A percentile compares a stretch with the other conserved stretches of the same genome.
Evolutionary conservation across 2,329 filamentous ascomycete species (phyloP).

Genomic region (Graphilbum ipis-grandicollis): DNA sequence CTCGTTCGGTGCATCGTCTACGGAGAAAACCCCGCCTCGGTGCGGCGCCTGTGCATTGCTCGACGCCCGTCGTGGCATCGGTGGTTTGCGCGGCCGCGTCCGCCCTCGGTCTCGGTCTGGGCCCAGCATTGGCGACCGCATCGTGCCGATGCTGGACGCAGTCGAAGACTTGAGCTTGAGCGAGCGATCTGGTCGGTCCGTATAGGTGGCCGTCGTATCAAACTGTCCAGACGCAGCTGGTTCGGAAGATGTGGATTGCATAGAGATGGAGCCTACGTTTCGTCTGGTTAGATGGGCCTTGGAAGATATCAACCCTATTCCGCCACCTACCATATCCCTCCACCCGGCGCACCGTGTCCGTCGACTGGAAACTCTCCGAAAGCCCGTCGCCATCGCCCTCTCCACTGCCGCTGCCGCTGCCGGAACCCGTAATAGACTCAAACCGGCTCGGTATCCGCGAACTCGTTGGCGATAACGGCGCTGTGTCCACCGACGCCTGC

Average conservation of each 20-base stretch:
- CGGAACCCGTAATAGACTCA: background rate
- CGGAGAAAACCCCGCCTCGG: constrained; percentile 74
- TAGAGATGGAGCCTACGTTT: constrained; percentile 7
- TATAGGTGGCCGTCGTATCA: too few species aligned
- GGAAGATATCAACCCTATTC: too few species aligned
- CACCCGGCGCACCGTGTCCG: constrained; percentile 43
- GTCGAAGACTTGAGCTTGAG: background rate
- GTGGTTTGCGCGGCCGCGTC: constrained; percentile 49
- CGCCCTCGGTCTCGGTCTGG: constrained; percentile 34
- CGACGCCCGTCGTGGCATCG: constrained; percentile 55
- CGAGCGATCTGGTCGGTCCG: too few species aligned
- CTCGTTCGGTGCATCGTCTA: constrained; percentile 73
- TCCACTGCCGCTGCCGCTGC: too few species aligned
- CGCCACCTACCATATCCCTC: constrained; percentile 38
- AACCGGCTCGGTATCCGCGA: constrained; percentile 1
- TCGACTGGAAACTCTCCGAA: constrained; percentile 39
- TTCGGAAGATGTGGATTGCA: too few species aligned
- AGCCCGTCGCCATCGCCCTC: constrained; percentile 20
- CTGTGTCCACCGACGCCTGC: background rate
- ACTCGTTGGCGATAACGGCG: background rate
- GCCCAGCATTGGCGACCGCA: constrained; percentile 27
- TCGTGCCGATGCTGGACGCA: constrained; percentile 5
- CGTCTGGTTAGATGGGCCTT: too few species aligned
- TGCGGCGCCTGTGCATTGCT: constrained; percentile 56
- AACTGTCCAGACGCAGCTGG: too few species aligned